These are phyloP conservation scores for Dictyostelium intermedium DNA, from an alignment of 78 protist genomes.

Conservation along the genomic window DNA sequence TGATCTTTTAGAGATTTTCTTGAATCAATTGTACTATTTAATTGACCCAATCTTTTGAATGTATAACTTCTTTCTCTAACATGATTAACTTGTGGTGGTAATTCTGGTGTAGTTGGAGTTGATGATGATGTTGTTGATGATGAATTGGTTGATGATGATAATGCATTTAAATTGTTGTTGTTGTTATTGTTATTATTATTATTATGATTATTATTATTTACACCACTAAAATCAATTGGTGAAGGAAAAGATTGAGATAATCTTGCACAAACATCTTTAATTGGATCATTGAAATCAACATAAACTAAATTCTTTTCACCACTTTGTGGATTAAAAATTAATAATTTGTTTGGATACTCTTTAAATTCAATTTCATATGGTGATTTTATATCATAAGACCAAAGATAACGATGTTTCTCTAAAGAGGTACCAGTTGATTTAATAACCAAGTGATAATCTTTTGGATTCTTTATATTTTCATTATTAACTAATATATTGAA, in stretches of 20 bases:
- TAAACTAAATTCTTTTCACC: constrained; percentile 57
- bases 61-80: constrained; percentile 53
- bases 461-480: constrained; percentile 41
- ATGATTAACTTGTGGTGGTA: neutral
- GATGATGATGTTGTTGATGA: neutral
- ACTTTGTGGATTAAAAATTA: constrained; percentile 38
- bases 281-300: constrained; percentile 70
- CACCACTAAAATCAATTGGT: neutral
- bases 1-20: constrained; percentile 30
- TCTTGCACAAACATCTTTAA: constrained; percentile 52
- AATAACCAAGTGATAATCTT: constrained; percentile 13
- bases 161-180: too few relatives aligned
- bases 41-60: constrained; percentile 37
- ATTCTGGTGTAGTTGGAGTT: neutral
- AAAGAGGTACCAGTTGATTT: constrained; percentile 1
- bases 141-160: neutral
- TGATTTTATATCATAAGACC: constrained; percentile 66
- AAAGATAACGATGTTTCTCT: constrained; percentile 36
- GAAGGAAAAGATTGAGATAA: constrained; percentile 15
- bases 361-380: constrained; percentile 48
- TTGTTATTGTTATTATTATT: too few relatives aligned
- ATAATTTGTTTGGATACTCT: constrained; percentile 44
- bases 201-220: too few relatives aligned
- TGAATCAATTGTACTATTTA: constrained; percentile 18
- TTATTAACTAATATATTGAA: constrained; percentile 18